Conservation (phyloP, 1,139 yeast genomes). For the Hansenula anomala region DNA sequence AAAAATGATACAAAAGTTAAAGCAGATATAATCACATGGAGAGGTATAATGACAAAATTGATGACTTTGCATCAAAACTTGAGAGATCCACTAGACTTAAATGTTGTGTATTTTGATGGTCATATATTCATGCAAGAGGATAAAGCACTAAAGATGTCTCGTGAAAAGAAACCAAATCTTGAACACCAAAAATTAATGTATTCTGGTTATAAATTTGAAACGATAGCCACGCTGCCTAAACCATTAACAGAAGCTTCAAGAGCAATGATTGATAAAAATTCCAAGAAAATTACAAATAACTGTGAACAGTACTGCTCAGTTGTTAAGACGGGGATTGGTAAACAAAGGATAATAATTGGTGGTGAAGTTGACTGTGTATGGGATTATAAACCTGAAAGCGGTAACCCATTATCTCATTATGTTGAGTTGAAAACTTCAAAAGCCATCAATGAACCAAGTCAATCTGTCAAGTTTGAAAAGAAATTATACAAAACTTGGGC, state of each 20-base stretch:
- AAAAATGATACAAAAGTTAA: constrained; percentile 41
- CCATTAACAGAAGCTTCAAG: constrained; percentile 75
- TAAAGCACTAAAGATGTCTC: constrained; percentile 27
- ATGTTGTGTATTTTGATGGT: constrained; percentile 68
- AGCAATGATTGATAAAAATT: constrained; percentile 58
- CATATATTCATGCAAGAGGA: constrained; percentile 79
- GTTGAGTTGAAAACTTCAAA: constrained; percentile 78
- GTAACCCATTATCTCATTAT: constrained; percentile 61
- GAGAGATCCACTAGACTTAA: constrained; percentile 56
- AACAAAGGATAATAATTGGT: constrained; percentile 61
- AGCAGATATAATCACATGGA: constrained; percentile 71
- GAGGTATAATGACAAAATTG: constrained; percentile 75
- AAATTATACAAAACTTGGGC: constrained; percentile 85
- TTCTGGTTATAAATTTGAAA: constrained; percentile 84
- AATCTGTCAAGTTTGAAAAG: constrained; percentile 60
- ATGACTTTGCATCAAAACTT: constrained; percentile 56
- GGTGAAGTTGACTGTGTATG: constrained; percentile 91
- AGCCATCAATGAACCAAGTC: constrained; percentile 45
- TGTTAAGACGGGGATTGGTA: constrained; percentile 81
- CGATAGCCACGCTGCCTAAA: constrained; percentile 64
- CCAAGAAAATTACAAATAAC: constrained; percentile 54
- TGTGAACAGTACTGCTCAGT: constrained; percentile 76
- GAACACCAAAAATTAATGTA: constrained; percentile 47
- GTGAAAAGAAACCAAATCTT: constrained; percentile 21
- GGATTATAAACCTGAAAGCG: constrained; percentile 50